A percentile compares a stretch with the other conserved stretches of the same genome.
These are phyloP conservation scores for Eimeria zaria DNA, from an alignment of 169 alveolate genomes.

Conservation along the genomic window DNA sequence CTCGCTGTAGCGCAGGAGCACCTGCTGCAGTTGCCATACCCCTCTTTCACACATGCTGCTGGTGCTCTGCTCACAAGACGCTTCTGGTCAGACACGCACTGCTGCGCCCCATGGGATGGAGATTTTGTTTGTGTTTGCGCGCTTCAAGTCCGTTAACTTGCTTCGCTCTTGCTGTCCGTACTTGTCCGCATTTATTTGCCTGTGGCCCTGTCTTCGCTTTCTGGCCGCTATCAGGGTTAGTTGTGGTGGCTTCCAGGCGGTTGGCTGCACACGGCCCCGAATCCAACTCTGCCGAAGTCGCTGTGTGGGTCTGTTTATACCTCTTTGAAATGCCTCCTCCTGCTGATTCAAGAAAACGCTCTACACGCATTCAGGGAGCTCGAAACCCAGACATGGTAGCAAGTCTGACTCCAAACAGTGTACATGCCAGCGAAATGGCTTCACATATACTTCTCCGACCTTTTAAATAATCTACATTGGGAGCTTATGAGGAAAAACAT, in stretches of 20 bases:
- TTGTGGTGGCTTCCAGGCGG: not conserved
- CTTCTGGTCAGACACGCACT: not conserved
- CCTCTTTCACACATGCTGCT: conserved; percentile 81
- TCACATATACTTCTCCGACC: not conserved
- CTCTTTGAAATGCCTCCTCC: not conserved
- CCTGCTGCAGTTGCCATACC: conserved; percentile 85
- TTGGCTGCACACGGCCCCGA: not conserved
- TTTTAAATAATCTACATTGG: not conserved
- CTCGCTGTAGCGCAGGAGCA: conserved; percentile 83
- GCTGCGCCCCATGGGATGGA: not conserved
- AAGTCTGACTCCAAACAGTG: too few relatives aligned
- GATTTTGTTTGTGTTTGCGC: not conserved
- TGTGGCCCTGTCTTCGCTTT: not conserved
- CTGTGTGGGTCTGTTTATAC: not conserved
- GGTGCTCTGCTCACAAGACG: conserved; percentile 32
- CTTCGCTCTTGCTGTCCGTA: not conserved
- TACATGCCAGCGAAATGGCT: not conserved
- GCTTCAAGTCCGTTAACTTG: not conserved
- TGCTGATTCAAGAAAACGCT: not conserved
- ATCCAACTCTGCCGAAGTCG: not conserved
- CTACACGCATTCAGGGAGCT: not conserved
- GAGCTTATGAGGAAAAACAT: not conserved
- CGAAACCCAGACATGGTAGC: not conserved
- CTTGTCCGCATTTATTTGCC: not conserved
- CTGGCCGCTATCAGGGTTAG: not conserved